These are phyloP conservation scores for Posidonia oceanica DNA, from an alignment of 116 monocot genomes.

Conservation along the genomic window DNA sequence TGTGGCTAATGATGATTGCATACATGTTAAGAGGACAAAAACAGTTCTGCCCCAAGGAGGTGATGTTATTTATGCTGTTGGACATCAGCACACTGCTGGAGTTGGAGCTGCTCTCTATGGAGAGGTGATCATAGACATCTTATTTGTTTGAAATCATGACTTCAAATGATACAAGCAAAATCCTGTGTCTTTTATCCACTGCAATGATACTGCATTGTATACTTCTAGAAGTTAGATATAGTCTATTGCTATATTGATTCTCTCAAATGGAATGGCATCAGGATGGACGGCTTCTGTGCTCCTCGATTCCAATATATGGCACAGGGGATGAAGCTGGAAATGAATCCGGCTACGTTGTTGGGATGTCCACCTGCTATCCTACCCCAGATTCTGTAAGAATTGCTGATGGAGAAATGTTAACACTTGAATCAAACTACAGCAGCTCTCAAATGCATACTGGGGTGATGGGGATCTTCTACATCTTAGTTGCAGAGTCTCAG, in stretches of 20 bases:
- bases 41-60: slow-evolving; percentile 55
- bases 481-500: slow-evolving; percentile 37
- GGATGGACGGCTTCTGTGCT: slow-evolving; percentile 50
- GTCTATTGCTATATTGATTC: too few relatives aligned
- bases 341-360: slow-evolving; percentile 62
- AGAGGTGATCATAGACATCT: too few relatives aligned
- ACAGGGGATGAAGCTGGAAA: slow-evolving; percentile 47
- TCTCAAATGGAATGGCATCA: slow-evolving; percentile 8
- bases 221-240: too few relatives aligned
- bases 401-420: slow-evolving; percentile 45
- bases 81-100: slow-evolving; percentile 74
- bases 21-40: slow-evolving; percentile 28
- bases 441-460: slow-evolving; percentile 51
- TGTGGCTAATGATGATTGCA: slow-evolving; percentile 21
- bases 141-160: too few relatives aligned
- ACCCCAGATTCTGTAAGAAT: slow-evolving; percentile 36
- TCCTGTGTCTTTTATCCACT: too few relatives aligned
- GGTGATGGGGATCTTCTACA: slow-evolving; percentile 75
- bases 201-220: too few relatives aligned
- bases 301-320: slow-evolving; percentile 53
- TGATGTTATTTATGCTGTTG: slow-evolving; percentile 61
- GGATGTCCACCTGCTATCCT: slow-evolving; percentile 80
- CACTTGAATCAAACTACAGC: slow-evolving; percentile 61
- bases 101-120: slow-evolving; percentile 51
- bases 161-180: too few relatives aligned